phyloP scores from a whole-genome alignment of 1,284 basidiomycete species.

The Apiotrichum brassicae region DNA sequence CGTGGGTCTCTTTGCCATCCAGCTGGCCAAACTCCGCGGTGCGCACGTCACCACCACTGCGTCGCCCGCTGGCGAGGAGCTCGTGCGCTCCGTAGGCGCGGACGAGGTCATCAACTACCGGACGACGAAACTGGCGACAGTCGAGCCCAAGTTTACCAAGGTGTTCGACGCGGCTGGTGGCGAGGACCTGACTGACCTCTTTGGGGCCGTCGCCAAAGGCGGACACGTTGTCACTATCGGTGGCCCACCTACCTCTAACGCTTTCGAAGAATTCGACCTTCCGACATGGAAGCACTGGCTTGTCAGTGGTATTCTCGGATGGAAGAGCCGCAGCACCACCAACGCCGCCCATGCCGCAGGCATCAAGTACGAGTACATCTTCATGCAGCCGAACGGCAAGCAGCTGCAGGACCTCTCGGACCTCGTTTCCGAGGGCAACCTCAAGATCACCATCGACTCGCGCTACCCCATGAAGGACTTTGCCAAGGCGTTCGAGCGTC shows the following conservation, averaged over 20 bases:
- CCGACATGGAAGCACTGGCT: not conserved
- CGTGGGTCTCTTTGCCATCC: slow-evolving; percentile 50
- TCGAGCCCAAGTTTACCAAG: slow-evolving; percentile 10
- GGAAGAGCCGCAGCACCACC: not conserved
- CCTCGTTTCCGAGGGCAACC: slow-evolving; percentile 13
- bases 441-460: slow-evolving; percentile 14
- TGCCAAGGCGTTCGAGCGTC: slow-evolving; percentile 10
- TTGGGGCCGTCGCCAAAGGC: slow-evolving; percentile 5
- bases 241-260: slow-evolving; percentile 8
- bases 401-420: slow-evolving; percentile 10
- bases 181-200: slow-evolving; percentile 2
- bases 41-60: slow-evolving; percentile 49
- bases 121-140: slow-evolving; percentile 6
- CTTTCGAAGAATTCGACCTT: slow-evolving; percentile 6
- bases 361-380: slow-evolving; percentile 17
- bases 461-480: slow-evolving; percentile 7
- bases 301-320: not conserved
- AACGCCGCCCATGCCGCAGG: not conserved
- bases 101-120: slow-evolving; percentile 45
- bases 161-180: slow-evolving; percentile 18
- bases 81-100: slow-evolving; percentile 48
- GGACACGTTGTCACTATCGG: slow-evolving; percentile 13
- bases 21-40: slow-evolving; percentile 49
- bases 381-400: slow-evolving; percentile 16
- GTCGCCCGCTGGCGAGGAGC: slow-evolving; percentile 46